phyloP scores from a whole-genome alignment of 202 grass and related monocot genomes.

The Zizania palustris region DNA sequence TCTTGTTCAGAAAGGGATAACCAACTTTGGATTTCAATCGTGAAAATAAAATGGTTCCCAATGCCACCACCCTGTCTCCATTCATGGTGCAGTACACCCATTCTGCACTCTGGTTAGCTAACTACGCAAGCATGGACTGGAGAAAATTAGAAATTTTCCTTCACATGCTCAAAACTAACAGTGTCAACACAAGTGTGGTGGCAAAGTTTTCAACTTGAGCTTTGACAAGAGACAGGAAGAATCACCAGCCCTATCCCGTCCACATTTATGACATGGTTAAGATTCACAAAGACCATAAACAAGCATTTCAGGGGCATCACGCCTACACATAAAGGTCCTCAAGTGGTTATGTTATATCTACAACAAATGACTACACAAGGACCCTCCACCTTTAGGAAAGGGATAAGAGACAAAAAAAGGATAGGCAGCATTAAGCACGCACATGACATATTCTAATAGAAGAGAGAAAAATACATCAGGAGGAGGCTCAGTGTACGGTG shows the following conservation, averaged over 20 bases:
- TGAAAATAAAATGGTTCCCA: constrained; percentile 25
- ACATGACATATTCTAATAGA: constrained; percentile 48
- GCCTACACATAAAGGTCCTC: constrained; percentile 49
- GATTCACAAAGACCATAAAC: constrained; percentile 33
- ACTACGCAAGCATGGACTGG: constrained; percentile 33
- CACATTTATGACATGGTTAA: constrained; percentile 49
- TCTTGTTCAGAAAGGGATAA: constrained; percentile 41
- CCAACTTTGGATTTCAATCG: constrained; percentile 17
- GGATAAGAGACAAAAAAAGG: constrained; percentile 53
- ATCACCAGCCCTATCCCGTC: constrained; percentile 37
- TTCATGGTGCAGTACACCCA: constrained; percentile 52
- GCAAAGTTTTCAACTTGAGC: constrained; percentile 57
- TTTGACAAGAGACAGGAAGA: constrained; percentile 57
- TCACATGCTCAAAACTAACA: constrained; percentile 37
- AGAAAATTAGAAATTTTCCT: constrained; percentile 46
- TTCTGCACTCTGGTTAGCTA: constrained; percentile 45
- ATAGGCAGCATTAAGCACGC: constrained; percentile 66
- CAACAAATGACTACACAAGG: constrained; percentile 45
- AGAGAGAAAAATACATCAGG: constrained; percentile 33
- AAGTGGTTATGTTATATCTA: constrained; percentile 46
- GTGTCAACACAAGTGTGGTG: constrained; percentile 46
- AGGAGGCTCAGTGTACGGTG: constrained; percentile 38
- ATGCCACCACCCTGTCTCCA: constrained; percentile 34
- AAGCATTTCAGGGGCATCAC: constrained; percentile 39
- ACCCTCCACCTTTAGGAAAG: constrained; percentile 51